Evolutionary conservation across 1,284 basidiomycete species (phyloP).

Genomic region (Ustilago vetiveriae): DNA sequence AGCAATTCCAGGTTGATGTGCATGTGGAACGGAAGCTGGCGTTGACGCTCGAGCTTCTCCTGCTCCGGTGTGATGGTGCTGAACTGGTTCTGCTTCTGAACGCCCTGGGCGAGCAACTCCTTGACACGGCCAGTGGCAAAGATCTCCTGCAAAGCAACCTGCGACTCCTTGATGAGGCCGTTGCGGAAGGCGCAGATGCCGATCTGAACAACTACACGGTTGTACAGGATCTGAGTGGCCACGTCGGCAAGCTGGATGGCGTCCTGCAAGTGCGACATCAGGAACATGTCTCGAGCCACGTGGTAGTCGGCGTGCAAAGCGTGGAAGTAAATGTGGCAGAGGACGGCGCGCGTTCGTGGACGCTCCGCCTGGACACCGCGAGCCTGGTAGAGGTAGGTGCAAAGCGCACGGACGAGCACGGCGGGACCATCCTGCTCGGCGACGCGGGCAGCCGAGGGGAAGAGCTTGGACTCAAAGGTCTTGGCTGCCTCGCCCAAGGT

Average conservation of each 20-base stretch:
- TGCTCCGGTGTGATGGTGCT: conserved; percentile 85
- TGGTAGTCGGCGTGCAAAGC: conserved; percentile 96
- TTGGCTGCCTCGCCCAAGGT: conserved; percentile 64
- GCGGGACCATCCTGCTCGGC: conserved; percentile 69
- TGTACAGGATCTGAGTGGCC: conserved; percentile 96
- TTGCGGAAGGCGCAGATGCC: conserved; percentile 95
- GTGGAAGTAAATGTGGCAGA: conserved; percentile 92
- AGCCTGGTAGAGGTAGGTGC: conserved; percentile 91
- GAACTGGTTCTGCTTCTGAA: conserved; percentile 86
- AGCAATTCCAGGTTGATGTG: conserved; percentile 98
- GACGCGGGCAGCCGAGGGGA: conserved; percentile 53
- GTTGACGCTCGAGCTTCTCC: conserved; percentile 93
- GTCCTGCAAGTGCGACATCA: conserved; percentile 99
- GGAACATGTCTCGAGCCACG: conserved; percentile 94
- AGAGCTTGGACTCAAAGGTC: conserved; percentile 65
- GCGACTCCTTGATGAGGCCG: conserved; percentile 92
- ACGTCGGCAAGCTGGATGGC: conserved; percentile 95
- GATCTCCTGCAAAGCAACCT: conserved; percentile 91
- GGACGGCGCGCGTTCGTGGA: conserved; percentile 92
- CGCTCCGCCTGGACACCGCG: conserved; percentile 77
- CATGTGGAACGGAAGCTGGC: conserved; percentile 99
- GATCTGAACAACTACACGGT: conserved; percentile 95
- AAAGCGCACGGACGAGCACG: conserved; percentile 84
- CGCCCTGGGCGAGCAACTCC: conserved; percentile 95
- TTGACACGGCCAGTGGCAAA: conserved; percentile 94